phyloP scores from a whole-genome alignment of 2,329 filamentous ascomycete genomes.

The Penicillium palitans region DNA sequence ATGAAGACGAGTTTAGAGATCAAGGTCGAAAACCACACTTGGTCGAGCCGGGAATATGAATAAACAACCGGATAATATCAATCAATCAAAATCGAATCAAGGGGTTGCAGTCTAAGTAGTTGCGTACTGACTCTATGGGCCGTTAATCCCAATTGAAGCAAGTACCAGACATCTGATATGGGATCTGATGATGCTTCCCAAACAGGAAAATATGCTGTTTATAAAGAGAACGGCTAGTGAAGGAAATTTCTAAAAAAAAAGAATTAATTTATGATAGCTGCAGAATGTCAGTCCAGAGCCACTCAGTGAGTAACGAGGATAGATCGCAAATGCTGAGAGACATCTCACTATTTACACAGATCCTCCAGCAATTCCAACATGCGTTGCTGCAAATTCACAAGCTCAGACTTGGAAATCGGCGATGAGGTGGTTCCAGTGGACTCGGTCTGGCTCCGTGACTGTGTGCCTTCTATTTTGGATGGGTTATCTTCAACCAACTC shows the following conservation, averaged over 20 bases:
- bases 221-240: not conserved
- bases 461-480: not conserved
- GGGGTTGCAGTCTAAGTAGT: not conserved
- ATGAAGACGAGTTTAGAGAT: not conserved
- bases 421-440: constrained; percentile 4
- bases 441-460: not conserved
- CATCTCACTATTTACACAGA: constrained; percentile 44
- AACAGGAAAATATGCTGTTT: not conserved
- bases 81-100: not conserved
- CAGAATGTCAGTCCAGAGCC: not conserved
- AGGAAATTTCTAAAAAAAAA: not conserved
- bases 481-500: constrained; percentile 41
- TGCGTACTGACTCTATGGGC: not conserved
- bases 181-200: not conserved
- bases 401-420: constrained; percentile 43
- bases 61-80: not conserved
- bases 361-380: constrained; percentile 55
- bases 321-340: not conserved
- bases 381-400: constrained; percentile 47
- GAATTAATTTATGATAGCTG: not conserved
- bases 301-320: not conserved
- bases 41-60: not conserved
- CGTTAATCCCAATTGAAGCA: not conserved
- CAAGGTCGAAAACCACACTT: not conserved
- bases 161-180: not conserved